phyloP scores from a whole-genome alignment of 1,284 basidiomycete species.

The Melampsora americana region DNA sequence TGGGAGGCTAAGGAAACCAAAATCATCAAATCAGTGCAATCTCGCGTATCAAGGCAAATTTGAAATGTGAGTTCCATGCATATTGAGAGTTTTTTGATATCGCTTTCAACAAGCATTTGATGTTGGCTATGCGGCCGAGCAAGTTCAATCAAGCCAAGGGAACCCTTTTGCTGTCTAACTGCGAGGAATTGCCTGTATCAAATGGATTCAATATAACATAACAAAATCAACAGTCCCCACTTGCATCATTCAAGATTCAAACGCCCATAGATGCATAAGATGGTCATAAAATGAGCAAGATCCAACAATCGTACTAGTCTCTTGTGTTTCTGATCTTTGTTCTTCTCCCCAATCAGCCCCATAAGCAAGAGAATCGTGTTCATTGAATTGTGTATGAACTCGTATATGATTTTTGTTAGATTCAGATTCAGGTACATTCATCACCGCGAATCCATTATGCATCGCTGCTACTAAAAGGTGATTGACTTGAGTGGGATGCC shows the following conservation, averaged over 20 bases:
- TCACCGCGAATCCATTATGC: slow-evolving; percentile 91
- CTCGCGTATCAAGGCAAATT: too few relatives aligned
- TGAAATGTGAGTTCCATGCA: too few relatives aligned
- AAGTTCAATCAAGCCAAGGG: too few relatives aligned
- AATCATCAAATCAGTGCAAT: too few relatives aligned
- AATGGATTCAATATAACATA: too few relatives aligned
- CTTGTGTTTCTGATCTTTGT: not conserved
- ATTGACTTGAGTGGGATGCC: slow-evolving; percentile 73
- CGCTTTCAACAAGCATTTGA: too few relatives aligned
- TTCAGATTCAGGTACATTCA: slow-evolving; percentile 53
- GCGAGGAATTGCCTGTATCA: too few relatives aligned
- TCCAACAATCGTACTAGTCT: slow-evolving; percentile 62
- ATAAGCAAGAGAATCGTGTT: slow-evolving; percentile 82
- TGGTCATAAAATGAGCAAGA: slow-evolving; percentile 98
- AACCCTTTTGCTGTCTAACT: too few relatives aligned
- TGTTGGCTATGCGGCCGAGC: too few relatives aligned
- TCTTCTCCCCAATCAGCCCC: slow-evolving; percentile 80
- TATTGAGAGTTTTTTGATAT: too few relatives aligned
- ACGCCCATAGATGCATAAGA: slow-evolving; percentile 70
- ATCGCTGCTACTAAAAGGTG: slow-evolving; percentile 88
- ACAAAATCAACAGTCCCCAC: too few relatives aligned
- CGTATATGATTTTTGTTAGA: slow-evolving; percentile 53
- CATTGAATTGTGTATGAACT: slow-evolving; percentile 66
- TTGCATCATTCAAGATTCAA: not conserved
- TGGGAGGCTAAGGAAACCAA: too few relatives aligned